Percentiles rank a stretch among this genome's conserved stretches.
Evolutionary conservation across 176 grass and related monocot species (phyloP).

Genomic region (Echinochloa phyllopogon): DNA sequence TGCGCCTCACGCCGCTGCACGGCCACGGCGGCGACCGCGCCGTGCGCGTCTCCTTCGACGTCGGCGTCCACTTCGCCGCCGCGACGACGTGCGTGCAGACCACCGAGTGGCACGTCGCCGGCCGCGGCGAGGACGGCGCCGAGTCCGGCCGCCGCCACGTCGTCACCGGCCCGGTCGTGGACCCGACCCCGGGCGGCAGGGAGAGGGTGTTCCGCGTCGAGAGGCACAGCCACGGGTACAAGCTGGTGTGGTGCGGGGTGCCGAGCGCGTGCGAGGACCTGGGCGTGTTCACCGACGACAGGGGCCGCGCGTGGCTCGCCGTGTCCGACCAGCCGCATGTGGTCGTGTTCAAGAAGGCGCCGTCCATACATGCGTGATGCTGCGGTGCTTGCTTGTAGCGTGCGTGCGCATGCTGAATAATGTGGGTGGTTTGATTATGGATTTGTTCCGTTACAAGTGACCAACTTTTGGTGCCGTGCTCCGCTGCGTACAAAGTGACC

Average conservation of each 20-base stretch:
- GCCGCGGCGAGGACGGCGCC: not conserved
- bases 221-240: conserved; percentile 47
- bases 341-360: conserved; percentile 52
- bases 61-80: conserved; percentile 50
- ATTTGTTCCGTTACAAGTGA: not conserved
- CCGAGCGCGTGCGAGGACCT: conserved; percentile 43
- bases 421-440: not conserved
- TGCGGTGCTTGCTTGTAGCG: not conserved
- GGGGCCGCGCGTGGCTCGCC: conserved; percentile 36
- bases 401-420: conserved; percentile 37
- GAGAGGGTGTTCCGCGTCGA: conserved; percentile 66
- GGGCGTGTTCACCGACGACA: conserved; percentile 8
- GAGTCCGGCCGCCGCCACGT: conserved; percentile 20
- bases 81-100: conserved; percentile 53
- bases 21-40: not conserved
- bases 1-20: conserved; percentile 37
- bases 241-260: conserved; percentile 49
- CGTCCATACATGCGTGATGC: not conserved
- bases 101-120: conserved; percentile 58
- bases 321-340: conserved; percentile 7
- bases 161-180: conserved; percentile 30
- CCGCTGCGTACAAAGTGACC: not conserved
- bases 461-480: not conserved
- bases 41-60: conserved; percentile 48
- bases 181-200: conserved; percentile 15